Evolutionary conservation across 1,284 basidiomycete genomes (phyloP).

Genomic region (Exobasidium rhododendri): DNA sequence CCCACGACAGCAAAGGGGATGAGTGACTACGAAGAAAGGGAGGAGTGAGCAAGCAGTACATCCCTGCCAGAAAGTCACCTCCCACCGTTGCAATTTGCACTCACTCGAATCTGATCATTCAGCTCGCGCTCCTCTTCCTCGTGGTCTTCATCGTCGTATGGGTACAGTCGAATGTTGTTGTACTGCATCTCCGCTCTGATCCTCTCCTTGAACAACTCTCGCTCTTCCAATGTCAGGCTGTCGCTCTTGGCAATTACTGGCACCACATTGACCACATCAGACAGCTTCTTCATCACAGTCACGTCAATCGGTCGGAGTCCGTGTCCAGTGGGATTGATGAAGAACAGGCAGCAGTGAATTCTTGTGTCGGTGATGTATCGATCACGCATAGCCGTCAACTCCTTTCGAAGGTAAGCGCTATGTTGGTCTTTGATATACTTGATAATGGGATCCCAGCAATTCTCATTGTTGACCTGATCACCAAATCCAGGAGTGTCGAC

Average conservation of each 20-base stretch:
- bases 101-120: conserved; percentile 75
- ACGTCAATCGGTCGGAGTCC: conserved; percentile 70
- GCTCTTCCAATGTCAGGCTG: conserved; percentile 86
- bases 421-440: conserved; percentile 99
- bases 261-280: conserved; percentile 97
- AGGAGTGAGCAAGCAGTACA: not conserved
- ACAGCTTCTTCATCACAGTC: conserved; percentile 97
- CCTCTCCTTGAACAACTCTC: conserved; percentile 85
- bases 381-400: conserved; percentile 97
- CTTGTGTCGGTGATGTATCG: conserved; percentile 96
- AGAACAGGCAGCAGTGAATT: conserved; percentile 97
- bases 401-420: conserved; percentile 96
- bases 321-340: conserved; percentile 69
- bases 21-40: conserved; percentile 62
- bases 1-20: conserved; percentile 97
- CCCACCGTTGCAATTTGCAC: not conserved
- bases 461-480: conserved; percentile 98
- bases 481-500: conserved; percentile 98
- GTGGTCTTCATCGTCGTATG: conserved; percentile 93
- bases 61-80: not conserved
- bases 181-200: conserved; percentile 89
- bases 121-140: conserved; percentile 84
- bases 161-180: conserved; percentile 91
- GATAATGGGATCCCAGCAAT: conserved; percentile 98
- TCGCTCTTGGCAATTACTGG: conserved; percentile 99